Conservation (phyloP, 2,329 filamentous ascomycete genomes). For the Lachnellula subtilissima region DNA sequence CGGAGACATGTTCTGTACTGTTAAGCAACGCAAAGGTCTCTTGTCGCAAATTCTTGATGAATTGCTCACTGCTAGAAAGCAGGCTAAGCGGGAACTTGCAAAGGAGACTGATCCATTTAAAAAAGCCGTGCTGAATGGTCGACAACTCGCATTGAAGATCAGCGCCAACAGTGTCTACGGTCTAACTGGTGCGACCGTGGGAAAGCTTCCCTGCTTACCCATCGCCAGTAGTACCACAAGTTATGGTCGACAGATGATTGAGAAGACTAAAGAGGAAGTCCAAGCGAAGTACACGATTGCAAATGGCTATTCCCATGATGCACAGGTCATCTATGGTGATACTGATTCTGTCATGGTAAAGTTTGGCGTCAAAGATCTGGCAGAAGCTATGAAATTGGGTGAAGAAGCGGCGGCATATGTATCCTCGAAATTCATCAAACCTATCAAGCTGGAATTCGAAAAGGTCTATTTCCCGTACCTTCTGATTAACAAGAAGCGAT, state of each 20-base stretch:
- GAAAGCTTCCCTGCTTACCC: conserved; percentile 88
- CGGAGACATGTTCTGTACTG: conserved; percentile 85
- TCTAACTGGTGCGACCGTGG: conserved; percentile 90
- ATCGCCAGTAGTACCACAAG: conserved; percentile 97
- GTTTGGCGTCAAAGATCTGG: conserved; percentile 83
- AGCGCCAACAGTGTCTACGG: conserved; percentile 98
- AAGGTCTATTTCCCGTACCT: conserved; percentile 98
- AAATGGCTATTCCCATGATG: conserved; percentile 91
- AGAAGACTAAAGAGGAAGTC: conserved; percentile 94
- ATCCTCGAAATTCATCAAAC: conserved; percentile 87
- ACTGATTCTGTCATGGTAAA: conserved; percentile 99
- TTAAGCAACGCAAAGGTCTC: conserved; percentile 84
- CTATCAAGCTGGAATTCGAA: conserved; percentile 98
- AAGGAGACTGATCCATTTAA: conserved; percentile 93
- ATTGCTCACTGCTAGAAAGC: conserved; percentile 83
- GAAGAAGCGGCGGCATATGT: conserved; percentile 86
- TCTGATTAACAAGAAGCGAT: conserved; percentile 99
- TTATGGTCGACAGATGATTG: conserved; percentile 98
- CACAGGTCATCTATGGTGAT: conserved; percentile 96
- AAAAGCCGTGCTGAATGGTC: conserved; percentile 95
- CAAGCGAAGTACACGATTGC: conserved; percentile 84
- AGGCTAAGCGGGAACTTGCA: conserved; percentile 85
- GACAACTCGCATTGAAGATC: conserved; percentile 91
- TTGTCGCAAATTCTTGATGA: conserved; percentile 95
- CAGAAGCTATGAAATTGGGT: conserved; percentile 90